Conservation (phyloP, 257 asterid species). For the Forsythia viridissima region DNA sequence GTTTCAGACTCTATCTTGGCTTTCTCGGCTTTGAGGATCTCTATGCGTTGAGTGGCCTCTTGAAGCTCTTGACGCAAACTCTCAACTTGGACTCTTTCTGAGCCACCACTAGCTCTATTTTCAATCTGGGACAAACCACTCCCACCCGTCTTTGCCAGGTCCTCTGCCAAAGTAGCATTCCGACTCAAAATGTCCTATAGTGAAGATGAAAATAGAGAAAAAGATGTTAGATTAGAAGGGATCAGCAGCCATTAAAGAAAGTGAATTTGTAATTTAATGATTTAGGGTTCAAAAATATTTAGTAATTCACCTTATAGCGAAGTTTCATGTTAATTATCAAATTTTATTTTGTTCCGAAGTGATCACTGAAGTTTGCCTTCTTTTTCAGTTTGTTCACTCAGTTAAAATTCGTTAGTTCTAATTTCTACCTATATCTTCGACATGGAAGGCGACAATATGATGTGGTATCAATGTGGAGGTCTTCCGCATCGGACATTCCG, state of each 20-base stretch:
- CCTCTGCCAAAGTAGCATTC: conserved; percentile 80
- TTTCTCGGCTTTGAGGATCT: conserved; percentile 71
- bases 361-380: neutral
- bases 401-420: neutral
- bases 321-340: neutral
- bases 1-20: conserved; percentile 63
- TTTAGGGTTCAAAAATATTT: neutral
- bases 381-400: neutral
- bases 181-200: conserved; percentile 81
- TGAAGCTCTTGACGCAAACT: conserved; percentile 72
- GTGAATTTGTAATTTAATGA: neutral
- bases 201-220: neutral
- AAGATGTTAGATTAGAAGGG: conserved; percentile 7
- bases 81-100: conserved; percentile 71
- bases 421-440: neutral
- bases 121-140: conserved; percentile 52
- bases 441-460: neutral
- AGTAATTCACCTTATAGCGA: neutral
- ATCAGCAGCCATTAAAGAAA: neutral
- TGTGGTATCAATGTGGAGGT: too few species aligned
- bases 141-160: conserved; percentile 68
- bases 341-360: neutral
- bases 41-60: conserved; percentile 61
- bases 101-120: conserved; percentile 47
- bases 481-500: too few species aligned